These are phyloP conservation scores for Cutaneotrichosporon sp. DNA, from an alignment of 1,284 basidiomycete species.

Conservation along the genomic window DNA sequence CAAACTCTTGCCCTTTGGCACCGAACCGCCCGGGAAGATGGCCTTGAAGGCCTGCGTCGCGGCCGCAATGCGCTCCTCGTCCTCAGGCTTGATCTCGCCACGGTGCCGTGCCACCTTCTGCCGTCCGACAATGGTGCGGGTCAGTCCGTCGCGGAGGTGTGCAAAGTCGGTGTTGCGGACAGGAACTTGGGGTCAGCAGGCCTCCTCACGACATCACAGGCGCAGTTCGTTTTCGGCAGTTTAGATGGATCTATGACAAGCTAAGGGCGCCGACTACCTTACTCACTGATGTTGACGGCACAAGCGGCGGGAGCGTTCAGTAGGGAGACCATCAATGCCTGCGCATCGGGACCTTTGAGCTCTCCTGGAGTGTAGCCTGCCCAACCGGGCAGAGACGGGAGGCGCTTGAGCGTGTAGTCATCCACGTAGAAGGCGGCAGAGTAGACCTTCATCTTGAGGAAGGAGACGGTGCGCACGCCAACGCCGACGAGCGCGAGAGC, in stretches of 20 bases:
- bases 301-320: slow-evolving; percentile 27
- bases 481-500: slow-evolving; percentile 51
- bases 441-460: slow-evolving; percentile 54
- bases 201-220: too few relatives aligned
- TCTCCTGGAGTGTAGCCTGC: not conserved
- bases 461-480: slow-evolving; percentile 55
- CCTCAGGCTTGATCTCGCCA: slow-evolving; percentile 29
- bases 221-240: too few relatives aligned
- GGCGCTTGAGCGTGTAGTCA: slow-evolving; percentile 24
- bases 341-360: not conserved
- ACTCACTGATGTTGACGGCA: slow-evolving; percentile 47
- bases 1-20: slow-evolving; percentile 51
- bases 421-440: slow-evolving; percentile 53
- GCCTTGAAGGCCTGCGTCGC: slow-evolving; percentile 49
- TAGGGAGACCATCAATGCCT: slow-evolving; percentile 5
- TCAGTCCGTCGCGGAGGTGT: slow-evolving; percentile 55
- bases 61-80: slow-evolving; percentile 39
- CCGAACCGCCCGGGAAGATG: slow-evolving; percentile 50
- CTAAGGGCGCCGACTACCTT: too few relatives aligned
- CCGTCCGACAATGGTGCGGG: slow-evolving; percentile 50
- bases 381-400: slow-evolving; percentile 5
- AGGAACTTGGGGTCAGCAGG: slow-evolving; percentile 52
- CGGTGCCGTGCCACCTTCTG: slow-evolving; percentile 46
- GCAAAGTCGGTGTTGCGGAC: slow-evolving; percentile 54
- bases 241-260: too few relatives aligned